Evolutionary conservation across 2,329 filamentous ascomycete genomes (phyloP), one percentile per base, ranked within the genome.

Genomic region (Chaetomiaceae sp.): DNA sequence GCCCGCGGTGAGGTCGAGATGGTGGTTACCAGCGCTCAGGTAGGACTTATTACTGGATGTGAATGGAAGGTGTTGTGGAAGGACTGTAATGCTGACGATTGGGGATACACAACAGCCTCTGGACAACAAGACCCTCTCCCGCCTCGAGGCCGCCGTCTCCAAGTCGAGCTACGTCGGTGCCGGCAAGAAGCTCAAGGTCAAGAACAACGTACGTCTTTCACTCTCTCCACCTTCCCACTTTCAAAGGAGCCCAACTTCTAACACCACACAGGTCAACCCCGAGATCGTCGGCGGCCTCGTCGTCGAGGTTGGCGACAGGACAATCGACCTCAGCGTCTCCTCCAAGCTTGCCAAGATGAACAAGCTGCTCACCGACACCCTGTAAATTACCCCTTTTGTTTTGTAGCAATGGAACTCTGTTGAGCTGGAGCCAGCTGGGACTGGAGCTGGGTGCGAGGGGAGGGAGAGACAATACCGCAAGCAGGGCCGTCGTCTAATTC

Each of bases 321-420:
- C 92, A 72, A 96, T 99, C 71, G 94, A 99, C 77, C 87, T 96
- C 65, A 94, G 88, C 75, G 91, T 99, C 69, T 92, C 92, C 46
- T 81, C 88, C 72, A 95, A 92, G 83, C 87, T 99, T 75, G 83
- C 89, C 73, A 95, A 91, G 85, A 89, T 99, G 84, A 99, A 99
- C 89, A 99, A 97, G 87, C 86, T 96, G 72, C 88, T 99, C 71
- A 91, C 83, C 66, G 94, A 99, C 77, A 82, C 87, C 75, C 81
- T 99, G 88, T 99, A 96, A 89, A 91, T 64, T 37, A 68, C 22
- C n/a, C n/a, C 15, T 64, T 64, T 62, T 31, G 31, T 53, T 50
- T 58, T 52, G 54, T 50, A 54, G 51, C 36, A 56, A 47, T 59
- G 36, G 53, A 53, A 53, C 22, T 23, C 31, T 40, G 50, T 51